Base-by-base conservation (phyloP, 2,329 filamentous ascomycete species). In the Bipolaris gigantea region DNA sequence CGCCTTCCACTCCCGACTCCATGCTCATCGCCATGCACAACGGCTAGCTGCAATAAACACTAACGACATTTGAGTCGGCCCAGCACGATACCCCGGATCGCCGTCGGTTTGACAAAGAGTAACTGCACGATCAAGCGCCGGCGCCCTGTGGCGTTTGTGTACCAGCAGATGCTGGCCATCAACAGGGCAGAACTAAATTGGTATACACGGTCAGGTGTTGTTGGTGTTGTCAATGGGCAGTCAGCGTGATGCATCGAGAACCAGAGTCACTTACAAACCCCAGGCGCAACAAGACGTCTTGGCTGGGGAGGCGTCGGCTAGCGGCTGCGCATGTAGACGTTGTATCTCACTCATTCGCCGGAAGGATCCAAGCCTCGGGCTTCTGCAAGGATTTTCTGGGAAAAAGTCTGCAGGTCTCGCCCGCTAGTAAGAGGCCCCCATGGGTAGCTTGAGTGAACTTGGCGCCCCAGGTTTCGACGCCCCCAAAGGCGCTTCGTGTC, bases 381-480 rank as follows among this genome's bases (percentile, higher is more conserved):
- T 21, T 23, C 23, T 27, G 42, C 62, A 61, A 59, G 63, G 63
- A 55, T 62, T 33, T 25, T 21, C 7, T 36, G 48, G 51, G 63
- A 68, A 63, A 61, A 49, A 58, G 49, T 45, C 61, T 67, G 61
- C 63, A 64, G 46, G 53, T 57, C 55, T 62, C 49, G 55, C 56
- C 60, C 51, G 51, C 60, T 57, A 54, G 57, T 38, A 56, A 56
- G 4, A 34, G 33, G 50, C 43, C 41, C 51, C 38, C 42, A 55
- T 49, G 53, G 60, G 55, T 21, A 64, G 66, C 65, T 71, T 70
- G 59, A 57, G 50, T 53, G 48, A 57, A 59, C 66, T 70, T 71
- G 60, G 66, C 56, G 57, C 67, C 65, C 69, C 65, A 64, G 61
- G 60, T 71, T 66, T 63, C 55, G 57, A 59, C 46, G 52, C 57